Evolutionary conservation across 768 basidiomycete genomes (phyloP), one percentile per base, ranked within the genome.

Genomic region (Kwoniella sp.): DNA sequence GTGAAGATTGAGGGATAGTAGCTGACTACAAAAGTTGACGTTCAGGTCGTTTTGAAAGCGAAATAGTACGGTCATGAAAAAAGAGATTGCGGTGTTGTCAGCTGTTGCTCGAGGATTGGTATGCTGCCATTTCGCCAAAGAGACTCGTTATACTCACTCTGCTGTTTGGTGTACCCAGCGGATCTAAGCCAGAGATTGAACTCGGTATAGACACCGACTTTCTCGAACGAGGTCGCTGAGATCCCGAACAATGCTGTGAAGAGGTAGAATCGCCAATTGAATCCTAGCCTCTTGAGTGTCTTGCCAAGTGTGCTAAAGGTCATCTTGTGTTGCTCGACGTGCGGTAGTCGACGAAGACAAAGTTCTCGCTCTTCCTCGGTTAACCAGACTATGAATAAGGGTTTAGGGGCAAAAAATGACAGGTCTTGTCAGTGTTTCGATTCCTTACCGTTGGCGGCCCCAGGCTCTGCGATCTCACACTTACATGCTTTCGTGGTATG

Each of bases 301-400:
- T 22, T 30, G 19, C 56, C 46, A 51, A 71, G 50, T 0, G 58
- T 49, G 6, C 22, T n/a, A n/a, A 54, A 61, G 27, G 70, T 71
- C 63, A 74, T 56, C 36, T 56, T 56, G 21, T 44, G 52, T 22
- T 70, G 68, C 21, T 63, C 68, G 2, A 30, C 26, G 17, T 65
- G 55, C 1, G 75, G 71, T 2, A 78, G 51, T 19, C 76, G 68
- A 1, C 30, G 8, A 44, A 64, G 26, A 47, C 68, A 69, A 40
- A 79, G 61, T 33, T 61, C 48, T 7, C 72, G 57, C 29, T 79
- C 76, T 24, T 87, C 84, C 65, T 84, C 72, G 2, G 83, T 84
- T 10, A 90, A 82, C 78, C 88, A 90, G 1, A 86, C 87, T 25
- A 79, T 83, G n/a, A 5, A 21, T 33, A 19, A 53, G 17, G 8